These are phyloP conservation scores for Marvania coccoides DNA, from an alignment of 139 green algal species.

Conservation along the genomic window DNA sequence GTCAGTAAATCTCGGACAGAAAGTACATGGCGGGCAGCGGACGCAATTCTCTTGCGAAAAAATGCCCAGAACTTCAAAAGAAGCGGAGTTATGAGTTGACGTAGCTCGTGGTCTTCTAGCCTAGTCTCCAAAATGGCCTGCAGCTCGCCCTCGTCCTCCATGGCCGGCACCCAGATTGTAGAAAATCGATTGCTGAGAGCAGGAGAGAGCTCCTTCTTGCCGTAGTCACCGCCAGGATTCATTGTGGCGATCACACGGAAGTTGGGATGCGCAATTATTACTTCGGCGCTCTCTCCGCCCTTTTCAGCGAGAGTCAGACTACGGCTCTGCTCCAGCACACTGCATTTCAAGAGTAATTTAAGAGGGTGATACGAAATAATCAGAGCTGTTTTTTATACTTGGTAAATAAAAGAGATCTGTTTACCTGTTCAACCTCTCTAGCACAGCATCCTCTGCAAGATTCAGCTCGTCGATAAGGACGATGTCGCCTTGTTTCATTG, in stretches of 20 bases:
- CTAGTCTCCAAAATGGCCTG: slow-evolving; percentile 53
- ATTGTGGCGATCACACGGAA: slow-evolving; percentile 96
- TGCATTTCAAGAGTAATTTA: slow-evolving; percentile 15
- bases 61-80: slow-evolving; percentile 82
- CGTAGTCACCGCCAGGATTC: slow-evolving; percentile 92
- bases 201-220: slow-evolving; percentile 97
- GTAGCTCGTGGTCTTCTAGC: slow-evolving; percentile 11
- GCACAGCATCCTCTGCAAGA: slow-evolving; percentile 94
- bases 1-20: slow-evolving; percentile 88
- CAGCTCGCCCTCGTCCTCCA: slow-evolving; percentile 60
- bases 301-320: slow-evolving; percentile 91
- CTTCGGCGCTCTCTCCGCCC: slow-evolving; percentile 66
- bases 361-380: not conserved
- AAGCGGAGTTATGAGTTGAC: slow-evolving; percentile 11
- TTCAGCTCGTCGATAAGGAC: slow-evolving; percentile 98
- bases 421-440: slow-evolving; percentile 94
- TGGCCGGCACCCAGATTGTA: slow-evolving; percentile 76
- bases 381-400: not conserved
- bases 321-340: slow-evolving; percentile 87
- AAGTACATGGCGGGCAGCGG: slow-evolving; percentile 43
- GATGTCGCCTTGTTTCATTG: slow-evolving; percentile 89
- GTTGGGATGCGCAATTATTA: slow-evolving; percentile 65
- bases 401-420: not conserved
- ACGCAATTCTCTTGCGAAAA: slow-evolving; percentile 39
- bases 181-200: slow-evolving; percentile 94